Conservation (phyloP, 495 filamentous ascomycete genomes). For the Aeminium ludgeri region DNA sequence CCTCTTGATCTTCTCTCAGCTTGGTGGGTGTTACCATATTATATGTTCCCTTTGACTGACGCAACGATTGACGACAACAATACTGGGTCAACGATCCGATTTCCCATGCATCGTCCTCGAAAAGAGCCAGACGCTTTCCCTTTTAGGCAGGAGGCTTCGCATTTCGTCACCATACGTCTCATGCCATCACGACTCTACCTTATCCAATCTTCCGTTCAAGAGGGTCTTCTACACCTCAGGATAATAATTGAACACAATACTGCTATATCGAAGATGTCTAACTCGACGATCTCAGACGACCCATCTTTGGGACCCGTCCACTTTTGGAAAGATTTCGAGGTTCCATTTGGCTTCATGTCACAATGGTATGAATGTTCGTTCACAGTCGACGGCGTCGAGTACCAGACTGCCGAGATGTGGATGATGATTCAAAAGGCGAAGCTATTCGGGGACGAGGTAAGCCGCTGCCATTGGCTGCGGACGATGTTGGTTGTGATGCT, state of each 20-base stretch:
- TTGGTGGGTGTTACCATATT: no score
- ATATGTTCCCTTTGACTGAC: no score
- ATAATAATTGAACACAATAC: not conserved
- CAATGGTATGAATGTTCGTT: constrained; percentile 24
- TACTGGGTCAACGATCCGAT: no score
- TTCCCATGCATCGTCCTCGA: no score
- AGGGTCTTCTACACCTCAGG: not conserved
- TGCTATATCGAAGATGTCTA: not conserved
- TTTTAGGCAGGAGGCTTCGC: no score
- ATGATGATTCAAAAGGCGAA: constrained; percentile 28
- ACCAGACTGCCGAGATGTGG: constrained; percentile 26
- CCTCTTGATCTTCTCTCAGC: no score
- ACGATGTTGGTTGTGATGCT: not conserved
- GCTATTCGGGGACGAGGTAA: constrained; percentile 25
- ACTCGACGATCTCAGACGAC: constrained; percentile 3
- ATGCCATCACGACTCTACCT: no score
- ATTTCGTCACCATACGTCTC: no score
- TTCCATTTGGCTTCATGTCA: constrained; percentile 21
- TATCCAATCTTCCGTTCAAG: no score
- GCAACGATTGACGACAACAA: no score
- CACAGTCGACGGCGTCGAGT: constrained; percentile 19
- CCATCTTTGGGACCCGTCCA: constrained; percentile 11
- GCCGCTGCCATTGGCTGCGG: not conserved
- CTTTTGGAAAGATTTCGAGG: constrained; percentile 22
- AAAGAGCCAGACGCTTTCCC: no score